Percentiles rank a stretch among this genome's conserved stretches.
These are phyloP conservation scores for Hyphopichia homilentoma DNA, from an alignment of 805 yeast species.

Conservation along the genomic window DNA sequence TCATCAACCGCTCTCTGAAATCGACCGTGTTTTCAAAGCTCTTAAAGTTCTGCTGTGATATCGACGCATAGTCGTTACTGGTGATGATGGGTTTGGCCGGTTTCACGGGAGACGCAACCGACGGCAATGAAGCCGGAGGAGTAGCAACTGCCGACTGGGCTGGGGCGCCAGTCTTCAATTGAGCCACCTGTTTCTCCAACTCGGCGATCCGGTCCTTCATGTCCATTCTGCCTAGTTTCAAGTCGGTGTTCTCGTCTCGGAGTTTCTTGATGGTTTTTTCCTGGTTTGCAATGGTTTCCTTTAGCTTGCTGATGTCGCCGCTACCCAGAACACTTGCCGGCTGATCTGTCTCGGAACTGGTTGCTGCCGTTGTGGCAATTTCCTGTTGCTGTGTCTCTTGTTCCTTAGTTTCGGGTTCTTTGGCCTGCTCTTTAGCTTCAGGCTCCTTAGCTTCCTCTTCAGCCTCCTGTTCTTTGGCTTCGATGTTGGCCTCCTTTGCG, in stretches of 20 bases:
- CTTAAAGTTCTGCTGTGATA: constrained; percentile 17
- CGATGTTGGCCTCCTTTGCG: constrained; percentile 10
- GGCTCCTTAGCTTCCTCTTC: constrained; percentile 5
- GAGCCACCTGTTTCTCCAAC: constrained; percentile 20
- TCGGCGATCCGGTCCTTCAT: constrained; percentile 30
- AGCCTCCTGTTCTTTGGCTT: constrained; percentile 8
- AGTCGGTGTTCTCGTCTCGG: constrained; percentile 40
- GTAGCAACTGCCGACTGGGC: neutral
- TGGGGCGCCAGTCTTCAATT: constrained; percentile 6
- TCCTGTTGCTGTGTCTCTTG: constrained; percentile 2
- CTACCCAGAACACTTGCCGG: constrained; percentile 2
- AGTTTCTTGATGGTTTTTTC: constrained; percentile 31
- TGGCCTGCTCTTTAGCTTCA: constrained; percentile 4
- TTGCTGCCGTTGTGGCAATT: neutral
- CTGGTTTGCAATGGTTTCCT: constrained; percentile 25
- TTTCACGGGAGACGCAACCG: constrained; percentile 8
- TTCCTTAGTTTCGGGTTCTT: constrained; percentile 3
- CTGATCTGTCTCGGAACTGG: neutral
- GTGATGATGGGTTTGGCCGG: constrained; percentile 29
- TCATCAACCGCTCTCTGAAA: constrained; percentile 53
- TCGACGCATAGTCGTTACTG: constrained; percentile 26
- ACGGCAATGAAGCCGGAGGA: constrained; percentile 3
- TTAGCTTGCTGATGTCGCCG: constrained; percentile 9
- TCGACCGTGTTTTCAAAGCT: constrained; percentile 37
- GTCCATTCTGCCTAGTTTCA: constrained; percentile 37